Conservation (phyloP, 495 filamentous ascomycete species). For the Coniosporium apollinis region DNA sequence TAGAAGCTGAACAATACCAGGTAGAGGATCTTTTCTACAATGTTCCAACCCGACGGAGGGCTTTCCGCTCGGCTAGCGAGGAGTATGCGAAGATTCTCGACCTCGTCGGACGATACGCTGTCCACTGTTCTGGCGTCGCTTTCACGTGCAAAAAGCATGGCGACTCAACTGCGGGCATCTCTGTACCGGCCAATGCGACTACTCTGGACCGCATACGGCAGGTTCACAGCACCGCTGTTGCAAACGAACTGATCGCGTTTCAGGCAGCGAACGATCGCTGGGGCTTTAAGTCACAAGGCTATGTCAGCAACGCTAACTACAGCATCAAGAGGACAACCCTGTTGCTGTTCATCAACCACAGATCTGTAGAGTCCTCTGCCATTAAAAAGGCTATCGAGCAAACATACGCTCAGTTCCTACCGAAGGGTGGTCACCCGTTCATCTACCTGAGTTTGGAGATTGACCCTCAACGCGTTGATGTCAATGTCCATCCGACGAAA, state of each 20-base stretch:
- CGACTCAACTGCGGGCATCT: constrained; percentile 64
- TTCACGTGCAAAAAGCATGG: constrained; percentile 97
- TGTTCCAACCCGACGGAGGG: constrained; percentile 69
- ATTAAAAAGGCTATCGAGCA: constrained; percentile 86
- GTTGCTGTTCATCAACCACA: constrained; percentile 92
- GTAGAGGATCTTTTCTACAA: constrained; percentile 98
- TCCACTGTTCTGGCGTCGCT: constrained; percentile 82
- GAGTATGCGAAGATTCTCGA: constrained; percentile 98
- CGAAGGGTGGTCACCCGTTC: constrained; percentile 91
- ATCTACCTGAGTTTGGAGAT: constrained; percentile 87
- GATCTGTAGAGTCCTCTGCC: constrained; percentile 81
- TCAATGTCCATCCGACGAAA: constrained; percentile 97
- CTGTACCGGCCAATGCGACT: constrained; percentile 52
- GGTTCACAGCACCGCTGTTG: constrained; percentile 71
- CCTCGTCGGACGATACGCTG: constrained; percentile 80
- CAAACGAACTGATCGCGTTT: constrained; percentile 78
- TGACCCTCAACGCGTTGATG: constrained; percentile 83
- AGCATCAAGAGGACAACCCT: constrained; percentile 80
- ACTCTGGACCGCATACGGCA: constrained; percentile 73
- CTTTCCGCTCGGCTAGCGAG: constrained; percentile 82
- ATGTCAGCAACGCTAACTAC: constrained; percentile 90
- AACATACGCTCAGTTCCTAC: constrained; percentile 76
- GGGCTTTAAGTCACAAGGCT: constrained; percentile 68
- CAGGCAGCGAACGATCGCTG: constrained; percentile 53
- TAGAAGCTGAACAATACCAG: constrained; percentile 19